Base-by-base conservation (phyloP, 345 rosid species). In the Mercurialis annua region DNA sequence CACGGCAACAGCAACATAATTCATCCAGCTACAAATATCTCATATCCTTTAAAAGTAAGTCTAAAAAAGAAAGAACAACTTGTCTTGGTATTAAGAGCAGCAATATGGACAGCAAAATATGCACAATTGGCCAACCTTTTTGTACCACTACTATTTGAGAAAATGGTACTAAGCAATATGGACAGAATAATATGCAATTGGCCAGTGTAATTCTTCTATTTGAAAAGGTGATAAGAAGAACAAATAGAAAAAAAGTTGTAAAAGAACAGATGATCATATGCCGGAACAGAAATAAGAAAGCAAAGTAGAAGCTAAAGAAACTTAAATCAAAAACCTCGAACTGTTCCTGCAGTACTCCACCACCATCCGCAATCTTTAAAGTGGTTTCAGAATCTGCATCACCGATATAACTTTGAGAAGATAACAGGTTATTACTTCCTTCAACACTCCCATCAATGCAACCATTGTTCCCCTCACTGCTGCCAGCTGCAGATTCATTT, bases 281-380 rank as follows among this genome's bases (percentile, higher is more conserved):
- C n/a, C n/a, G n/a, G n/a, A n/a, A n/a, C n/a, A n/a, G 21, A 52
- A 60, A 17, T 47, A 27, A 59, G 68, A 11, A 2, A 57, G 21
- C n/a, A 58, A 57, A 64, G n/a, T 20, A 60, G 61, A 65, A 62
- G 70, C n/a, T 12, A 52, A 57, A n/a, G 48, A 59, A 76, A 65
- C 68, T 71, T 59, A 74, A 65, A 78, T 71, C 66, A 73, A 70
- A 75, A 83, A 86, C 91, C 91, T 83, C 80, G 27, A 76, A 66
- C 69, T 79, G 75, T 63, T 74, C 64, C 61, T 0, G 72, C 77
- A 76, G 55, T 10, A 40, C 74, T 53, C 70, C 73, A 60, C 61
- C 62, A 40, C 55, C 68, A 53, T 63, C 64, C 18, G 56, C 52
- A 48, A 76, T 79, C 58, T 74, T 82, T 67, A 68, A 20, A 50